phyloP scores from a whole-genome alignment of 805 yeast species.

The Cyberlindnera amylophila region DNA sequence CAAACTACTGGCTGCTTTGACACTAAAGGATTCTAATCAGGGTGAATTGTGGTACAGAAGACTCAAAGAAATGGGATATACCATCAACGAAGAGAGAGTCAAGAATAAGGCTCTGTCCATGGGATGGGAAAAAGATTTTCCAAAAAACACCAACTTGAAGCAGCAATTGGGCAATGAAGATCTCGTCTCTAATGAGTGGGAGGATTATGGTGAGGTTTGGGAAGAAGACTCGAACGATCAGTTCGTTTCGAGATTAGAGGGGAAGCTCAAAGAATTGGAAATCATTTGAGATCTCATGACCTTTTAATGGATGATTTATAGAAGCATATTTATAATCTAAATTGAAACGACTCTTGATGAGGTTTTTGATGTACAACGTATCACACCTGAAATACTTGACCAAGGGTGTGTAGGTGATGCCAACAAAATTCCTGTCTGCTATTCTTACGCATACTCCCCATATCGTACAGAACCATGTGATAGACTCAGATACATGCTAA shows the following conservation, averaged over 20 bases:
- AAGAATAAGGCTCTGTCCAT: slow-evolving; percentile 4
- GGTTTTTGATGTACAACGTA: too few relatives aligned
- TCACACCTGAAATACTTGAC: too few relatives aligned
- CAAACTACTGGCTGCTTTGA: slow-evolving; percentile 13
- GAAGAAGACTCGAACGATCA: slow-evolving; percentile 1
- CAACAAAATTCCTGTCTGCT: too few relatives aligned
- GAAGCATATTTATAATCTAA: too few relatives aligned
- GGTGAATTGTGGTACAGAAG: slow-evolving; percentile 13
- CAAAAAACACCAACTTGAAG: slow-evolving; percentile 2
- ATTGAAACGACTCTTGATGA: too few relatives aligned
- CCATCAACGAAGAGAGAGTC: slow-evolving; percentile 2
- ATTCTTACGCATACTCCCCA: background rate
- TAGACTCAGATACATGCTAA: background rate
- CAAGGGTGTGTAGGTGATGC: too few relatives aligned
- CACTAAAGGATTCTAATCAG: slow-evolving; percentile 9
- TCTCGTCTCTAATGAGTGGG: slow-evolving; percentile 1
- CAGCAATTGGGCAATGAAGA: slow-evolving; percentile 1
- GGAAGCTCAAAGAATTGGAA: background rate
- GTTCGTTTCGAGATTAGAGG: background rate
- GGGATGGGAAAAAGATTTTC: slow-evolving; percentile 16
- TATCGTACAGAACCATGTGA: background rate
- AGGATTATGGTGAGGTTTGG: slow-evolving; percentile 5
- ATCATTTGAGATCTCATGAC: background rate
- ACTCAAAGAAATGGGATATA: slow-evolving; percentile 11
- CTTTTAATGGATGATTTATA: too few relatives aligned